A percentile compares a stretch with the other conserved stretches of the same genome.
These are phyloP conservation scores for Elsinoe australis DNA, from an alignment of 2,329 filamentous ascomycete genomes.

Conservation along the genomic window DNA sequence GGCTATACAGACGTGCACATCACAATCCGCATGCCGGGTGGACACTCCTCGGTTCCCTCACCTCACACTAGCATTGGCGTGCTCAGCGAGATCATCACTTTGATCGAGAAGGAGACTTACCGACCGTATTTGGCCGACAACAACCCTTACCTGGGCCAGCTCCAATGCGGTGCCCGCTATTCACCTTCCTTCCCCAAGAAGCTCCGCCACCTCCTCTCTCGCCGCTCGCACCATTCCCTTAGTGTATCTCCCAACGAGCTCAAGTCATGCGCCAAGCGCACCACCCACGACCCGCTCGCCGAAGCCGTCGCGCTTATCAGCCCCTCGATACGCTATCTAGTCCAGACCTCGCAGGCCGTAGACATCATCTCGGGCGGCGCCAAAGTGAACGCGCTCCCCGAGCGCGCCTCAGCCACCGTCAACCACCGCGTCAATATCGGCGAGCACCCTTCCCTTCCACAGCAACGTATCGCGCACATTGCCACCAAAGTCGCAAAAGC, in stretches of 20 bases:
- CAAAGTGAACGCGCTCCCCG: constrained; percentile 53
- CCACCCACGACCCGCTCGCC: constrained; percentile 29
- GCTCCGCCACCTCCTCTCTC: constrained; percentile 29
- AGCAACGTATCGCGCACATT: constrained; percentile 41
- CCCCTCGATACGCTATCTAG: constrained; percentile 42
- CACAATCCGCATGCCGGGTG: constrained; percentile 50
- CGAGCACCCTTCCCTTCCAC: constrained; percentile 42
- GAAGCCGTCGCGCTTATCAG: constrained; percentile 34
- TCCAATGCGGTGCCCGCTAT: constrained; percentile 52
- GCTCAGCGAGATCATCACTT: constrained; percentile 56
- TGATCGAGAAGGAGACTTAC: constrained; percentile 55
- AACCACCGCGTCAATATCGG: constrained; percentile 54
- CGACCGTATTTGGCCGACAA: constrained; percentile 43
- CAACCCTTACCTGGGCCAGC: constrained; percentile 50
- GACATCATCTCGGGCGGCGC: constrained; percentile 49
- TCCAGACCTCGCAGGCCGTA: constrained; percentile 52
- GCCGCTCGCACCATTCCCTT: constrained; percentile 13
- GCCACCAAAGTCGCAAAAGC: constrained; percentile 42
- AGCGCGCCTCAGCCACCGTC: constrained; percentile 45
- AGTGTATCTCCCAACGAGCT: constrained; percentile 25
- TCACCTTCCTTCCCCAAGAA: constrained; percentile 42
- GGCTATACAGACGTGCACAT: constrained; percentile 54
- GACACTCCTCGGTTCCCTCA: constrained; percentile 49
- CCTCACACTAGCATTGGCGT: constrained; percentile 65
- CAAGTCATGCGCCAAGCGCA: constrained; percentile 32